Percentiles rank a stretch among this genome's conserved stretches.
phyloP scores from a whole-genome alignment of 495 filamentous ascomycete species.

The Daldinia vernicosa region DNA sequence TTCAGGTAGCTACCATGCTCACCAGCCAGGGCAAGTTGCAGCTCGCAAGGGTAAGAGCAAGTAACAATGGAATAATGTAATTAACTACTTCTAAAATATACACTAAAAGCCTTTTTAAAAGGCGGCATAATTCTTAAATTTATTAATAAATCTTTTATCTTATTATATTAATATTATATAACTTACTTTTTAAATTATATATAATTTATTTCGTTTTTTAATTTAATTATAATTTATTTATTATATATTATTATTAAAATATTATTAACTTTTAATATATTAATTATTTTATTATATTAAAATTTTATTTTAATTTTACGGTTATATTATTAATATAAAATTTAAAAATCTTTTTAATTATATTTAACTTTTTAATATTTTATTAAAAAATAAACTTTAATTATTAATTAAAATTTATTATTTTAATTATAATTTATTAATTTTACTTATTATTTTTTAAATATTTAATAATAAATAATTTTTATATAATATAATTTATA shows the following conservation, averaged over 20 bases:
- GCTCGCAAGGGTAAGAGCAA: slow-evolving; percentile 3
- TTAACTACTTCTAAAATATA: neutral
- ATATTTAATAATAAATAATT: neutral
- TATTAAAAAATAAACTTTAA: neutral
- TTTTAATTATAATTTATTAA: neutral
- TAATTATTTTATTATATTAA: neutral
- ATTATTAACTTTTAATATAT: neutral
- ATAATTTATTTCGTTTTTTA: no score
- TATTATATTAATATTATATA: no score
- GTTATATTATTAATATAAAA: neutral
- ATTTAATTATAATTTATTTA: no score
- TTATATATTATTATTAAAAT: no score
- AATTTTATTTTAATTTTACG: neutral
- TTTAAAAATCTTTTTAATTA: neutral
- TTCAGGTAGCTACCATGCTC: neutral
- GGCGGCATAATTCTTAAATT: no score
- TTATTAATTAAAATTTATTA: neutral
- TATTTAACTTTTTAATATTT: neutral
- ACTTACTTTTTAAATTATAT: no score
- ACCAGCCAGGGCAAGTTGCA: neutral
- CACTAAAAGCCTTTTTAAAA: no score
- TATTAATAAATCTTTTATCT: no score
- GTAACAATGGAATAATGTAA: neutral
- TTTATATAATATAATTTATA: neutral
- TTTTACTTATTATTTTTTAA: neutral